phyloP scores from a whole-genome alignment of 2,329 filamentous ascomycete genomes.

The Hortaea werneckii region DNA sequence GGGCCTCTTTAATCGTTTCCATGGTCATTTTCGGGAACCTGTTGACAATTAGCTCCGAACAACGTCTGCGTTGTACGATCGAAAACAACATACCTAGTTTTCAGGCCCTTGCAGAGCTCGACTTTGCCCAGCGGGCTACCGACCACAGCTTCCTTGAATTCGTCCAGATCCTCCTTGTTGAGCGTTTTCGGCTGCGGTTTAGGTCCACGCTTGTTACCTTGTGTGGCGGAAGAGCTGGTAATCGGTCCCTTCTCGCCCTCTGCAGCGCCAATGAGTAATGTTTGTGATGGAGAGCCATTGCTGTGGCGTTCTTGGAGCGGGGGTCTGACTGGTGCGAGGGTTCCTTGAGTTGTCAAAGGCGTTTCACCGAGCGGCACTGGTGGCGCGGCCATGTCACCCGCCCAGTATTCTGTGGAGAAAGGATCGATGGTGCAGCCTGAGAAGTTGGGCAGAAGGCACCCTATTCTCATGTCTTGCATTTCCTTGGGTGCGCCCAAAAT shows the following conservation, averaged over 20 bases:
- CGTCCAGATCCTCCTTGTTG: constrained; percentile 48
- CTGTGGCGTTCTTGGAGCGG: constrained; percentile 31
- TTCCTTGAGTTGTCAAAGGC: constrained; percentile 3
- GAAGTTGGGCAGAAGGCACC: constrained; percentile 19
- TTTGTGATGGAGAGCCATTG: constrained; percentile 14
- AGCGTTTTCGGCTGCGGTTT: constrained; percentile 38
- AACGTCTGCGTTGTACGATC: neutral
- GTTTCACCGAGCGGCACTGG: constrained; percentile 10
- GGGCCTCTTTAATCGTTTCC: constrained; percentile 59
- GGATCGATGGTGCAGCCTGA: constrained; percentile 61
- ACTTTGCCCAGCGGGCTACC: constrained; percentile 64
- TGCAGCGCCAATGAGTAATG: constrained; percentile 19
- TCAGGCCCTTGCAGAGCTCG: constrained; percentile 64
- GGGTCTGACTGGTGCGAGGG: constrained; percentile 18
- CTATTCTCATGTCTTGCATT: constrained; percentile 17
- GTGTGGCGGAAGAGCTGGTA: constrained; percentile 16
- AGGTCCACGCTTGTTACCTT: constrained; percentile 21
- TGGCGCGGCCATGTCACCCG: constrained; percentile 19
- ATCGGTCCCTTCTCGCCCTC: constrained; percentile 26
- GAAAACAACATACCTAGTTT: constrained; percentile 47
- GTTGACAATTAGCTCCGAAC: constrained; percentile 7
- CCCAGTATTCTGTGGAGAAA: constrained; percentile 76
- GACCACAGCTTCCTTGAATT: constrained; percentile 61
- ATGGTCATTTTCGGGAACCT: constrained; percentile 62
- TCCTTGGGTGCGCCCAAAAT: constrained; percentile 2